A percentile compares a stretch with the other conserved stretches of the same genome.
Conservation (phyloP, 257 asterid species). For the Hygrophila difformis region DNA sequence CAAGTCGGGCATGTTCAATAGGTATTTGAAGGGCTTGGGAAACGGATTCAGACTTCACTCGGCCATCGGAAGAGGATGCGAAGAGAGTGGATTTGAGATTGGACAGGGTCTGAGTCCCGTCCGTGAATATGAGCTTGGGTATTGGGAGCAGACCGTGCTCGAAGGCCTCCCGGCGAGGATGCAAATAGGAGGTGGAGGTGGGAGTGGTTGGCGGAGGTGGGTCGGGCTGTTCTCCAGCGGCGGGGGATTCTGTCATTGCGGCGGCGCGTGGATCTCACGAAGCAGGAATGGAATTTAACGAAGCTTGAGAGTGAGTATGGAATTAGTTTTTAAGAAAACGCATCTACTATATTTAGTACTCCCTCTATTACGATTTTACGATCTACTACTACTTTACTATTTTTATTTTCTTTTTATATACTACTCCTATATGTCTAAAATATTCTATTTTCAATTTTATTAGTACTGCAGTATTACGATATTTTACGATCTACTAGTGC, state of each 20-base stretch:
- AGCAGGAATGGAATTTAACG: constrained; percentile 11
- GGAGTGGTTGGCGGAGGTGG: constrained; percentile 23
- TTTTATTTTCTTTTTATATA: too few species aligned
- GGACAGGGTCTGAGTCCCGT: constrained; percentile 54
- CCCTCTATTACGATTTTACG: too few species aligned
- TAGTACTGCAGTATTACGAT: too few species aligned
- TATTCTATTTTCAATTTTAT: too few species aligned
- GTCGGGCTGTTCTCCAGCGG: constrained; percentile 21
- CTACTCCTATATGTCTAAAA: too few species aligned
- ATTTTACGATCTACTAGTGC: too few species aligned
- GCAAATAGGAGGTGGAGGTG: constrained; percentile 31
- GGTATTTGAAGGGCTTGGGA: constrained; percentile 53
- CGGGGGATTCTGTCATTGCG: constrained; percentile 30
- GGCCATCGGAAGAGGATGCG: constrained; percentile 31
- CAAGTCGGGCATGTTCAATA: constrained; percentile 53
- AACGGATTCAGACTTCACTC: constrained; percentile 35
- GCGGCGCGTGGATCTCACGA: constrained; percentile 27
- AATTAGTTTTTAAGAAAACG: too few species aligned
- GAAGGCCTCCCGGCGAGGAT: constrained; percentile 83
- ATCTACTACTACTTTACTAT: too few species aligned
- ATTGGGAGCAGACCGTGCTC: constrained; percentile 84
- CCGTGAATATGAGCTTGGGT: constrained; percentile 70
- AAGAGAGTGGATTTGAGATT: constrained; percentile 60
- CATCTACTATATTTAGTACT: too few species aligned
- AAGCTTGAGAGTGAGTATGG: constrained; percentile 1